Conservation (phyloP, 345 rosid genomes). For the Euphorbia lathyris region DNA sequence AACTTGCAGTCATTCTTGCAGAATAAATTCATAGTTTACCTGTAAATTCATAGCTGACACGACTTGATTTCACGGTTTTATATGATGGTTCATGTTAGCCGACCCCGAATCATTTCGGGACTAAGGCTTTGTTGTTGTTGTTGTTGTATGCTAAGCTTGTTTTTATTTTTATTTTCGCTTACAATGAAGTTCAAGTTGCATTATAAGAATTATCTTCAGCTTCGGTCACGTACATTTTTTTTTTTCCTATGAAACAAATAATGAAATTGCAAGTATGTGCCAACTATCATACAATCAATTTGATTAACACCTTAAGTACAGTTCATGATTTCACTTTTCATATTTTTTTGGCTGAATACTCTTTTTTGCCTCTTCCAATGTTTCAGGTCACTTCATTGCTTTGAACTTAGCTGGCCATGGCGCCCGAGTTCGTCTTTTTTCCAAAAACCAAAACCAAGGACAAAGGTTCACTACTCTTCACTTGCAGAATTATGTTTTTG, state of each 20-base stretch:
- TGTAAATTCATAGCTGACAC: too few species aligned
- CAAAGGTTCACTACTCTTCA: slow-evolving; percentile 47
- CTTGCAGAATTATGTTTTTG: neutral
- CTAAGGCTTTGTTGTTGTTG: too few species aligned
- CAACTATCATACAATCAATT: neutral
- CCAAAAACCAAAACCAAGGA: slow-evolving; percentile 61
- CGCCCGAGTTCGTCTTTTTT: slow-evolving; percentile 59
- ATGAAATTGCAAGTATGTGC: neutral
- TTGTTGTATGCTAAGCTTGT: too few species aligned
- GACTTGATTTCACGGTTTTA: too few species aligned
- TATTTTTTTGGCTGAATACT: slow-evolving; percentile 22
- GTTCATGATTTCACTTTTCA: neutral
- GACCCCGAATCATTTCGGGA: too few species aligned
- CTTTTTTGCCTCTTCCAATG: slow-evolving; percentile 8
- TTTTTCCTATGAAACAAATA: neutral
- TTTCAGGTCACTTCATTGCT: slow-evolving; percentile 83
- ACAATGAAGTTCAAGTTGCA: neutral
- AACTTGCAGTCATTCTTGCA: too few species aligned
- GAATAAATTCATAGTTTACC: too few species aligned
- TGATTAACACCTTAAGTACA: neutral
- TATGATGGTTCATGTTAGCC: too few species aligned
- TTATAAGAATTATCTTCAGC: neutral
- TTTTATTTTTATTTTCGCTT: neutral
- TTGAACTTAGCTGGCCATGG: slow-evolving; percentile 98
- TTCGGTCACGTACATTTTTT: neutral